A percentile compares a stretch with the other conserved stretches of the same genome.
Evolutionary conservation across 495 filamentous ascomycete genomes (phyloP).

Genomic region (Aspergillus diversus): DNA sequence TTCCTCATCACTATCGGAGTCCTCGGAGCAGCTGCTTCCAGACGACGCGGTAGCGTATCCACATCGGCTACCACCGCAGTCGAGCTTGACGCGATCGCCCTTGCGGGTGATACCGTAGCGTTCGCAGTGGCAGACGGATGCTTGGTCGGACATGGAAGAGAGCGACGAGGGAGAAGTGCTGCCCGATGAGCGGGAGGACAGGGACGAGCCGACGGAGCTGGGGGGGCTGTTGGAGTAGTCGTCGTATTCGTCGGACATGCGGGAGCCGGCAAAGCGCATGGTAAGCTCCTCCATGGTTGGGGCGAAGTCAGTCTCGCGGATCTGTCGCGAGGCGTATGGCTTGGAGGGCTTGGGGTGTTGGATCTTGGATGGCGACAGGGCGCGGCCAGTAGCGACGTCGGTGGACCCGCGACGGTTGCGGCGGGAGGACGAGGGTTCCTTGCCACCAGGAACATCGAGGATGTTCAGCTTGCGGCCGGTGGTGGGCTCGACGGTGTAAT

Average conservation of each 20-base stretch:
- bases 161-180: slow-evolving; percentile 71
- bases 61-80: slow-evolving; percentile 87
- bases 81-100: slow-evolving; percentile 89
- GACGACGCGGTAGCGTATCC: slow-evolving; percentile 70
- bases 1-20: slow-evolving; percentile 66
- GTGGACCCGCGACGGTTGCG: slow-evolving; percentile 42
- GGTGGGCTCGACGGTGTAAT: slow-evolving; percentile 91
- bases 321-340: slow-evolving; percentile 80
- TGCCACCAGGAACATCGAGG: slow-evolving; percentile 64
- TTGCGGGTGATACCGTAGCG: slow-evolving; percentile 95
- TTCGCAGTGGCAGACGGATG: slow-evolving; percentile 78
- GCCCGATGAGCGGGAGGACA: slow-evolving; percentile 76
- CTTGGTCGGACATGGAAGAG: slow-evolving; percentile 73
- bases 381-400: slow-evolving; percentile 82
- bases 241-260: slow-evolving; percentile 72
- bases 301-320: slow-evolving; percentile 77
- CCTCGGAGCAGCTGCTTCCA: slow-evolving; percentile 50
- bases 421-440: slow-evolving; percentile 35
- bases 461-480: slow-evolving; percentile 92
- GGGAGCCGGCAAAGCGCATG: slow-evolving; percentile 69
- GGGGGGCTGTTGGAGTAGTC: slow-evolving; percentile 65
- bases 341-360: slow-evolving; percentile 85
- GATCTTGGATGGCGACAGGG: slow-evolving; percentile 87
- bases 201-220: slow-evolving; percentile 72
- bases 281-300: slow-evolving; percentile 73